phyloP scores from a whole-genome alignment of 768 basidiomycete species.

The Podaxis sp. region DNA sequence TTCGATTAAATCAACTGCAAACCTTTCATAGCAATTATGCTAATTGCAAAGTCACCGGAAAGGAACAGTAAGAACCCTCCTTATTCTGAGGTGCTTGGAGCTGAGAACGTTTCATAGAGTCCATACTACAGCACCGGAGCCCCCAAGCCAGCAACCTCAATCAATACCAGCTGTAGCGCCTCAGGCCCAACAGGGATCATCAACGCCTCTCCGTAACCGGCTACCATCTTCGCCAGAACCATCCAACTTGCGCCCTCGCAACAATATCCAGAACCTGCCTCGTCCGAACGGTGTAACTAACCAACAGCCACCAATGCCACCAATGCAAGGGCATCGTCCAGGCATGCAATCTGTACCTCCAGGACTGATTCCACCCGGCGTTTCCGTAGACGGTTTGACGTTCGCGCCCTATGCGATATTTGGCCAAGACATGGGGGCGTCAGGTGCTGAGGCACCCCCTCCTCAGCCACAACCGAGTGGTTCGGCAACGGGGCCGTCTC shows the following conservation, averaged over 20 bases:
- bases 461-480: conserved; percentile 1
- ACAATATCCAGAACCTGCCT: neutral
- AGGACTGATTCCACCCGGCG: conserved; percentile 11
- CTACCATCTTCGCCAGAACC: conserved; percentile 9
- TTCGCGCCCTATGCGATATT: conserved; percentile 12
- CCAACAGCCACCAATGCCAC: conserved; percentile 16
- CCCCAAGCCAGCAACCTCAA: conserved; percentile 7
- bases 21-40: conserved; percentile 79
- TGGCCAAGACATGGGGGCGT: conserved; percentile 8
- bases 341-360: conserved; percentile 11
- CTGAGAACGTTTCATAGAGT: neutral
- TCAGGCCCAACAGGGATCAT: conserved; percentile 8
- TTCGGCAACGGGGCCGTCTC: conserved; percentile 13
- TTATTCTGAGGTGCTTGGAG: neutral
- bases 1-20: conserved; percentile 66
- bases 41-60: conserved; percentile 77
- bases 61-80: conserved; percentile 51
- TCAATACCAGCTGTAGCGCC: conserved; percentile 17
- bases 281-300: conserved; percentile 5
- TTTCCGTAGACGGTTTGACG: conserved; percentile 12
- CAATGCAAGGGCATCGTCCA: conserved; percentile 17
- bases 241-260: neutral
- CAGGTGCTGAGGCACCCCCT: conserved; percentile 23
- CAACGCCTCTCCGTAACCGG: conserved; percentile 2
- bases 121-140: neutral